Evolutionary conservation across 768 basidiomycete species (phyloP), one percentile per base, ranked within the genome.

Genomic region (Boletus bicolor): DNA sequence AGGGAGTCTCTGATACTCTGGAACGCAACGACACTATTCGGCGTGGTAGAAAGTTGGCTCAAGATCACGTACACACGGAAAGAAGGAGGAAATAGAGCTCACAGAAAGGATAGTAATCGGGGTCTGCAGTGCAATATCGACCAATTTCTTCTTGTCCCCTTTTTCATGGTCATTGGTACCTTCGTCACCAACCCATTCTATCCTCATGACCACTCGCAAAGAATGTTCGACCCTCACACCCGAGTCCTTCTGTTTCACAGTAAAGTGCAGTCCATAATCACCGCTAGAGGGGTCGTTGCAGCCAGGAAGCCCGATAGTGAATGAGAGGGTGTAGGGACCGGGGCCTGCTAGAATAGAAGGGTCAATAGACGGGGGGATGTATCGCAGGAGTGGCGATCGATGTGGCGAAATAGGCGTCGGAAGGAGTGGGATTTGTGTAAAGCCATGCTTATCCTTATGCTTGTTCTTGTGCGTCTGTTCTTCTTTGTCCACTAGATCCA

Each of bases 81-180:
- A 28, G 0, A n/a, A 30, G 32, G 47, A 41, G 41, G 46, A 44
- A 26, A 26, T 0, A 30, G 24, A 32, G 76, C 89, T 76, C 62
- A 93, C 91, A 4, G 94, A 94, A 44, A 97, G 85, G 47, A 98
- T 83, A 41, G 91, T 85, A 30, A 98, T 79, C 0, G 93, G 93
- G 0, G 86, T 87, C 69, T 93, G 91, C 49, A 96, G 79, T 42
- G 91, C 83, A 60, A 96, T 91, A 64, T 95, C 95, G 68, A 89
- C 93, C 61, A 90, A 70, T 73, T 87, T 94, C 60, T 83, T 78
- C 69, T 83, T 87, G 17, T 89, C 86, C 7, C 78, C 60, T 67
- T 93, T 91, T 3, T 85, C 51, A 17, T 77, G 77, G 30, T 73
- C 63, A 65, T 89, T 82, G 34, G 39, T 84, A 11, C 78, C 60